Conservation (phyloP, 2,329 filamentous ascomycete species). For the Hymenotorrendiella dingleyae region DNA sequence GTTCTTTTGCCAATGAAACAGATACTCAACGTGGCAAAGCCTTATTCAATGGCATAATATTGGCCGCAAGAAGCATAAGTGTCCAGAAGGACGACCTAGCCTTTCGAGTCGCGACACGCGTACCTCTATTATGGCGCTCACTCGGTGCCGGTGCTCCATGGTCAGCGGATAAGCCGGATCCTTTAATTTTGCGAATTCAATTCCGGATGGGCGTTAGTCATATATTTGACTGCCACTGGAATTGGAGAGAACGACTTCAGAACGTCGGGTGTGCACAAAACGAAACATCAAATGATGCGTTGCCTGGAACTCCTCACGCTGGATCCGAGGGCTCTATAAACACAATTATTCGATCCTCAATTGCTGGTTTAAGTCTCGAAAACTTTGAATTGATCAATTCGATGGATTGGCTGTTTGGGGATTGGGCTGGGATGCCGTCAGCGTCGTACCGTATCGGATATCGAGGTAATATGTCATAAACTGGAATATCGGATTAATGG, state of each 20-base stretch:
- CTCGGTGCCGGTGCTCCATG: constrained; percentile 8
- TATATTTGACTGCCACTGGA: constrained; percentile 62
- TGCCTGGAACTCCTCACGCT: no score
- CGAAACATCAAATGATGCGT: background rate
- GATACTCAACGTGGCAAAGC: constrained; percentile 49
- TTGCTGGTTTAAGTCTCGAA: constrained; percentile 3
- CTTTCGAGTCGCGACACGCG: constrained; percentile 57
- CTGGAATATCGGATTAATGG: no score
- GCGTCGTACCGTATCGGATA: background rate
- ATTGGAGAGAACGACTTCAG: constrained; percentile 47
- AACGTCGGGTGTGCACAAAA: no score
- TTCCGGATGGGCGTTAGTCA: constrained; percentile 63
- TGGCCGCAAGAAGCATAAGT: constrained; percentile 52
- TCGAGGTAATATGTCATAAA: background rate
- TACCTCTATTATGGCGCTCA: constrained; percentile 56
- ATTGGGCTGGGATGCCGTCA: constrained; percentile 3
- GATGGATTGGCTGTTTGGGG: constrained; percentile 16
- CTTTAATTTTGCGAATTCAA: constrained; percentile 56
- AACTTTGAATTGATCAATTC: constrained; percentile 16
- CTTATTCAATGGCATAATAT: constrained; percentile 54
- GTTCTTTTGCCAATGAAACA: constrained; percentile 52
- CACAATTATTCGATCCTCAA: background rate
- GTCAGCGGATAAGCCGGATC: constrained; percentile 33
- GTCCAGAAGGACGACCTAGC: constrained; percentile 58
- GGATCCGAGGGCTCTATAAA: no score